A percentile compares a stretch with the other conserved stretches of the same genome.
These are phyloP conservation scores for Coemansia sp. DNA, from an alignment of 192 early-diverging fungal genomes.

Conservation along the genomic window DNA sequence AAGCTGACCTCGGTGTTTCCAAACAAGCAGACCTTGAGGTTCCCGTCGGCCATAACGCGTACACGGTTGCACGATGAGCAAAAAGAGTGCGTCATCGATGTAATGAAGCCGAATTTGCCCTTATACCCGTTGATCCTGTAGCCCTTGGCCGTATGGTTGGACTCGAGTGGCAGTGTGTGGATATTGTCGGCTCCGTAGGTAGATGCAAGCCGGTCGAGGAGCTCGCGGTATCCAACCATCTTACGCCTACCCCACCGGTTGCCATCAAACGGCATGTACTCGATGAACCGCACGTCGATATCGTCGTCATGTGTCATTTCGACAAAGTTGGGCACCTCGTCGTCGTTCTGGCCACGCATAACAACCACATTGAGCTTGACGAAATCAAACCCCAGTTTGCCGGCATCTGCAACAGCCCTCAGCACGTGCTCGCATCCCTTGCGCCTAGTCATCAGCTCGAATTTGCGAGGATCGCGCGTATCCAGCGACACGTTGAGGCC, in stretches of 20 bases:
- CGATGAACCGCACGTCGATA: constrained; percentile 89
- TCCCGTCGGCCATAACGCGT: constrained; percentile 91
- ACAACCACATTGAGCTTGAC: constrained; percentile 97
- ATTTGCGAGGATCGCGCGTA: constrained; percentile 82
- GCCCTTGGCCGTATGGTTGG: constrained; percentile 78
- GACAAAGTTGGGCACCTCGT: constrained; percentile 81
- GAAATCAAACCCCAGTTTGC: constrained; percentile 61
- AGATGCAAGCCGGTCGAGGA: constrained; percentile 61
- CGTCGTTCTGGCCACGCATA: constrained; percentile 82
- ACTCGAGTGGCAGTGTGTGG: constrained; percentile 65
- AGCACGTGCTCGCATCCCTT: constrained; percentile 79
- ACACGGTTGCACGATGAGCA: constrained; percentile 93
- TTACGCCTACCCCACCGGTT: constrained; percentile 87
- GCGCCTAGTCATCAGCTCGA: constrained; percentile 87
- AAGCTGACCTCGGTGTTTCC: constrained; percentile 88
- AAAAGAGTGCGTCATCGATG: constrained; percentile 97
- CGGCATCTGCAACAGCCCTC: constrained; percentile 70
- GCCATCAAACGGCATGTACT: constrained; percentile 99
- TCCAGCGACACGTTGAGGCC: constrained; percentile 90
- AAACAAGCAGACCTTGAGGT: constrained; percentile 92
- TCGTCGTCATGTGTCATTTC: constrained; percentile 75
- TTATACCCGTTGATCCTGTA: constrained; percentile 74
- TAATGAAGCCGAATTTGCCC: constrained; percentile 96
- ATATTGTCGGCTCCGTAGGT: constrained; percentile 59
- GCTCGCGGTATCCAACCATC: constrained; percentile 79